Evolutionary conservation across 805 yeast species (phyloP).

Genomic region (Zygotorulaspora danielsina): DNA sequence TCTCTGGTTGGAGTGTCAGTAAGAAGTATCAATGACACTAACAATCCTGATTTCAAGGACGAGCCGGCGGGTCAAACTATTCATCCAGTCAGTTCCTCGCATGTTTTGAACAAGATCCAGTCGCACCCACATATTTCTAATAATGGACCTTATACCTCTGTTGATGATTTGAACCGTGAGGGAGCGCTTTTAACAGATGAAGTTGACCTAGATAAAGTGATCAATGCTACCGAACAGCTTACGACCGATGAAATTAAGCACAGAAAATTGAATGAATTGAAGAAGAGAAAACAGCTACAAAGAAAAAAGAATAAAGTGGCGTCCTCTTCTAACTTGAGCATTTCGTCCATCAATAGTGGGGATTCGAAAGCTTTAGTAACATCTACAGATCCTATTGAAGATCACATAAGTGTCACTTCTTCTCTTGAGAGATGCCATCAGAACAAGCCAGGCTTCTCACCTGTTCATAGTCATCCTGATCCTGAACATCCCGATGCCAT

Average conservation of each 20-base stretch:
- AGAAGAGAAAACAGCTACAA: slow-evolving; percentile 13
- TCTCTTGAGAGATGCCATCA: slow-evolving; percentile 3
- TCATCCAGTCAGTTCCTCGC: slow-evolving; percentile 12
- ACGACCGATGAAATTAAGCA: slow-evolving; percentile 18
- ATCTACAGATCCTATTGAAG: slow-evolving; percentile 28
- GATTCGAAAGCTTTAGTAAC: slow-evolving; percentile 25
- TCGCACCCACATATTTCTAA: slow-evolving; percentile 11
- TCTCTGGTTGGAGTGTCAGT: slow-evolving; percentile 31
- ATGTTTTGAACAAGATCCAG: slow-evolving; percentile 16
- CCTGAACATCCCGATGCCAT: slow-evolving; percentile 15
- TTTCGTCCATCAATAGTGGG: slow-evolving; percentile 14
- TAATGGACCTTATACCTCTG: slow-evolving; percentile 27
- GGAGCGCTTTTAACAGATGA: slow-evolving; percentile 37
- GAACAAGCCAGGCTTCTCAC: slow-evolving; percentile 1
- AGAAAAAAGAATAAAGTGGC: slow-evolving; percentile 7
- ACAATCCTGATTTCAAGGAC: slow-evolving; percentile 22
- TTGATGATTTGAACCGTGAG: slow-evolving; percentile 34
- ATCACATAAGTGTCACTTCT: slow-evolving; percentile 16
- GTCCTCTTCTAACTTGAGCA: slow-evolving; percentile 7
- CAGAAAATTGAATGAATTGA: slow-evolving; percentile 13
- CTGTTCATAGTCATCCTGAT: background rate
- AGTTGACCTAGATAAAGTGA: slow-evolving; percentile 29
- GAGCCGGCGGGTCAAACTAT: slow-evolving; percentile 7
- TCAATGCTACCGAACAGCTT: slow-evolving; percentile 21
- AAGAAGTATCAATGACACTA: slow-evolving; percentile 26